Percentiles rank a stretch among this genome's conserved stretches.
These are phyloP conservation scores for Hericium coralloides DNA, from an alignment of 768 basidiomycete genomes.

Conservation along the genomic window DNA sequence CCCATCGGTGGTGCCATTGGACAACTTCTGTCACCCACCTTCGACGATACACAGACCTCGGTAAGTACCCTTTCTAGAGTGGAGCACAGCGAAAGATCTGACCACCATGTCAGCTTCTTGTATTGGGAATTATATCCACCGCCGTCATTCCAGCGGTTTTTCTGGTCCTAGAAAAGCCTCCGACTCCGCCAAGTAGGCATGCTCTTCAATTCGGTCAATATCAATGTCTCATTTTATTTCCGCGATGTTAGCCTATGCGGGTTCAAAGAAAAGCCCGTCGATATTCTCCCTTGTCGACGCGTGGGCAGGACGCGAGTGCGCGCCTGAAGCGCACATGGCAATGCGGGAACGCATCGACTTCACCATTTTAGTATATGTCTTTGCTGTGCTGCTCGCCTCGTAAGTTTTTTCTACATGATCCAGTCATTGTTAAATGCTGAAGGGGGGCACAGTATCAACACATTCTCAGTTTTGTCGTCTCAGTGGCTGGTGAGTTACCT, in stretches of 20 bases:
- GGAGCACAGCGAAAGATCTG: neutral
- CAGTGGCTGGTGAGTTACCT: constrained; percentile 52
- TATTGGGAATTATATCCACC: constrained; percentile 65
- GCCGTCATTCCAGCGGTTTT: constrained; percentile 50
- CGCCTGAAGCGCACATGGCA: constrained; percentile 47
- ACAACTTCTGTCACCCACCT: constrained; percentile 61
- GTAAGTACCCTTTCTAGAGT: constrained; percentile 24
- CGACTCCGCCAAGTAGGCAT: constrained; percentile 66
- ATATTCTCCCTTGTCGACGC: constrained; percentile 46
- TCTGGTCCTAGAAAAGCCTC: constrained; percentile 52
- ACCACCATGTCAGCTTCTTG: constrained; percentile 42
- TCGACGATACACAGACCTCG: constrained; percentile 41
- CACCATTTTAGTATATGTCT: constrained; percentile 43
- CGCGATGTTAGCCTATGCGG: constrained; percentile 46
- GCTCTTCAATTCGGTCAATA: neutral
- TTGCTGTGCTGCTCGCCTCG: constrained; percentile 59
- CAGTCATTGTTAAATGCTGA: neutral
- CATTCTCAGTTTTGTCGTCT: constrained; percentile 56
- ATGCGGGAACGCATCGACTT: constrained; percentile 65
- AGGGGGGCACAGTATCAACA: constrained; percentile 35
- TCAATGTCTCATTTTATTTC: neutral
- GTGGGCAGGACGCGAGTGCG: constrained; percentile 34
- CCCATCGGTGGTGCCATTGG: constrained; percentile 68
- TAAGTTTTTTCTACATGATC: constrained; percentile 26
- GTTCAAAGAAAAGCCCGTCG: constrained; percentile 47